A percentile compares a stretch with the other conserved stretches of the same genome.
These are phyloP conservation scores for Crithidia expoeki DNA, from an alignment of 208 protist species.

Conservation along the genomic window DNA sequence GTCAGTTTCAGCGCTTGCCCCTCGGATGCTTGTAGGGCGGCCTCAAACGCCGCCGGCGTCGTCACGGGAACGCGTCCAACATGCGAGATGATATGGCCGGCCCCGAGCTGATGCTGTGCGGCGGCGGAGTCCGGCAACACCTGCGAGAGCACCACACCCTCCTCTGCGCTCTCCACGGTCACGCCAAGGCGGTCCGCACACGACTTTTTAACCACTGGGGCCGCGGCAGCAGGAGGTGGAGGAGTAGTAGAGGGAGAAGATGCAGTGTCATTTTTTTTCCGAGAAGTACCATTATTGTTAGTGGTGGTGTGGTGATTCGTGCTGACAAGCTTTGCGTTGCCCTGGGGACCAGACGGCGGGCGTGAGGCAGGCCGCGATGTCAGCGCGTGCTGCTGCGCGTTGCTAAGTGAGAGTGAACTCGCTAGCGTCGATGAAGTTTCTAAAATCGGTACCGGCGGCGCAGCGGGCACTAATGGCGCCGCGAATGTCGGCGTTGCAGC, in stretches of 20 bases:
- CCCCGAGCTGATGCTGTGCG: constrained; percentile 22
- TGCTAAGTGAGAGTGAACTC: background rate
- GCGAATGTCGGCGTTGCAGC: background rate
- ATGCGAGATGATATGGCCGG: constrained; percentile 60
- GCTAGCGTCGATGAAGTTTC: background rate
- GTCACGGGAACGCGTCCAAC: constrained; percentile 42
- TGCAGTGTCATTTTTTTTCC: background rate
- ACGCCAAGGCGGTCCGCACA: constrained; percentile 35
- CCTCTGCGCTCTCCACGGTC: constrained; percentile 21
- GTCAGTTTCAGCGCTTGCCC: constrained; percentile 44
- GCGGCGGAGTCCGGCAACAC: constrained; percentile 41
- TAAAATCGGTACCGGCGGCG: background rate
- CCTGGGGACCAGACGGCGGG: background rate
- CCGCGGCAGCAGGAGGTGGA: background rate
- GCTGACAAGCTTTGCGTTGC: background rate
- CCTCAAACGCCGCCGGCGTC: constrained; percentile 29
- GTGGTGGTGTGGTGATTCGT: background rate
- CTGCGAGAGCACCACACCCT: constrained; percentile 46
- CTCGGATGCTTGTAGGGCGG: constrained; percentile 28
- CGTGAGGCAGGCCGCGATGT: background rate
- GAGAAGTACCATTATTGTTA: background rate
- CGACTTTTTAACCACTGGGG: background rate
- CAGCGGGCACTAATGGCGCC: background rate
- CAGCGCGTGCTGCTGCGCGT: background rate
- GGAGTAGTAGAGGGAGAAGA: background rate